Conservation (phyloP, 2,329 filamentous ascomycete species). For the Hirsutella minnesotensis region DNA sequence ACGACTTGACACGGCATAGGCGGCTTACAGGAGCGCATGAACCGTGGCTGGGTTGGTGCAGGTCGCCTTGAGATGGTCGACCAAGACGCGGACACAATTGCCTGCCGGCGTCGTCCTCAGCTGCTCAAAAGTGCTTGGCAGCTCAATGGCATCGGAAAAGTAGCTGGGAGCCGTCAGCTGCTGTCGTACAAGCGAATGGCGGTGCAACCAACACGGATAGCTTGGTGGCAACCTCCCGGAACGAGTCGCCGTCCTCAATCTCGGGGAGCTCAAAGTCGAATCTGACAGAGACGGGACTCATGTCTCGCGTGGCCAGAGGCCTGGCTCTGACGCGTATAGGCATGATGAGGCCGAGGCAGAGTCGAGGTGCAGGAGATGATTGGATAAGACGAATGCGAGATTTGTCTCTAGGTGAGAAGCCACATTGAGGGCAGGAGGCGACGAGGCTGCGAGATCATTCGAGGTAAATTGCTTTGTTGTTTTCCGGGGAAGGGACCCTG, state of each 20-base stretch:
- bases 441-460: too few relatives aligned
- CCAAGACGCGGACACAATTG: slow-evolving; percentile 42
- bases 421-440: too few relatives aligned
- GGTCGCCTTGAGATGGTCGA: slow-evolving; percentile 49
- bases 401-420: neutral
- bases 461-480: too few relatives aligned
- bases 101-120: slow-evolving; percentile 55
- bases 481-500: too few relatives aligned
- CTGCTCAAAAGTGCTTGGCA: slow-evolving; percentile 63
- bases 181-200: neutral
- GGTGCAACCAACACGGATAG: slow-evolving; percentile 41
- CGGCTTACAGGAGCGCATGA: slow-evolving; percentile 59
- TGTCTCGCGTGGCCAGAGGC: slow-evolving; percentile 19
- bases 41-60: slow-evolving; percentile 60
- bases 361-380: neutral
- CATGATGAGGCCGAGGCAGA: slow-evolving; percentile 11
- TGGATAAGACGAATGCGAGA: too few relatives aligned
- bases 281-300: slow-evolving; percentile 22
- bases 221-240: slow-evolving; percentile 55
- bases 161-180: slow-evolving; percentile 32
- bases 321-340: slow-evolving; percentile 24
- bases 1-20: too few relatives aligned
- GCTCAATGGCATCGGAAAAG: slow-evolving; percentile 47
- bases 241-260: slow-evolving; percentile 46
- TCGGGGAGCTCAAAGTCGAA: slow-evolving; percentile 35